A percentile compares a stretch with the other conserved stretches of the same genome.
phyloP scores from a whole-genome alignment of 2,329 filamentous ascomycete genomes.

The Podosphaera fusca region DNA sequence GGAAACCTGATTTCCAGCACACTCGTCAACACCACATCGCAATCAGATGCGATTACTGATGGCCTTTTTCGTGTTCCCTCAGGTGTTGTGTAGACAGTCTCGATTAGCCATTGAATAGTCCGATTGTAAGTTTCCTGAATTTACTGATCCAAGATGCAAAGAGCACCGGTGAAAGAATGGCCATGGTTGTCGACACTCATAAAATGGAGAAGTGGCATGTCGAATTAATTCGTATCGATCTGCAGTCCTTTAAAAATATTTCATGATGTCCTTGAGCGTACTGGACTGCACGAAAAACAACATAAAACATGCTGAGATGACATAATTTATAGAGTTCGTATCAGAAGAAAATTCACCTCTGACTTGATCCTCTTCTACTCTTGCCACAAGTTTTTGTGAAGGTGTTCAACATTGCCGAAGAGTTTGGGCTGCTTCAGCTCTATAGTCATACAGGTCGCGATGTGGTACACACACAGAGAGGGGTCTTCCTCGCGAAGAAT shows the following conservation, averaged over 20 bases:
- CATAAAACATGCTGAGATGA: too few relatives aligned
- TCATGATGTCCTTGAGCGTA: background rate
- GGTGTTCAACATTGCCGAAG: too few relatives aligned
- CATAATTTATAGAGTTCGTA: too few relatives aligned
- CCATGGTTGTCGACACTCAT: background rate
- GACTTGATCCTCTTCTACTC: too few relatives aligned
- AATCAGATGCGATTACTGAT: background rate
- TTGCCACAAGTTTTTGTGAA: too few relatives aligned
- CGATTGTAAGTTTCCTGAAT: background rate
- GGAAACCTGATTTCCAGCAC: background rate
- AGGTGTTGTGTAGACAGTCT: background rate
- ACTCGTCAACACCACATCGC: background rate
- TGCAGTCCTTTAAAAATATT: background rate
- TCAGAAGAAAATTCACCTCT: too few relatives aligned
- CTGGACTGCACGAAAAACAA: too few relatives aligned
- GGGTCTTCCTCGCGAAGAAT: too few relatives aligned
- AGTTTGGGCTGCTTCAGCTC: too few relatives aligned
- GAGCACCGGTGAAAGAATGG: background rate
- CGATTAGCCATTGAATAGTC: background rate
- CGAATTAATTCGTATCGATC: background rate
- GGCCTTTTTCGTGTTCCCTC: background rate
- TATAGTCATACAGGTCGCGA: too few relatives aligned
- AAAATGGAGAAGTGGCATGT: background rate
- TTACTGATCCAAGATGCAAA: background rate
- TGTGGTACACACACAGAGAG: too few relatives aligned